Conservation (phyloP, 345 rosid genomes). For the Gossypium anomalum region DNA sequence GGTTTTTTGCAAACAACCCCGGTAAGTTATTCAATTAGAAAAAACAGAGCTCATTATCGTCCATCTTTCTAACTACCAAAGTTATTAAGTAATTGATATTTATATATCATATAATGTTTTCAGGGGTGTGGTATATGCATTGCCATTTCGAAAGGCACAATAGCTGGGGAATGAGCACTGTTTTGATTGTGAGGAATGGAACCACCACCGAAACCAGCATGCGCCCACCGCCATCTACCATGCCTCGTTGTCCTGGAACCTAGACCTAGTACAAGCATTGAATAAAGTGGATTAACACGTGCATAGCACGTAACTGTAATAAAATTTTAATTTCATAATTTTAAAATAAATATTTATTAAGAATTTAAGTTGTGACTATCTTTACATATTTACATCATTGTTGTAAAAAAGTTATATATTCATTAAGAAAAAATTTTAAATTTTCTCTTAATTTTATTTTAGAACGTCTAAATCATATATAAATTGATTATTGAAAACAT, state of each 20-base stretch:
- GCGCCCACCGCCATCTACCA: background rate
- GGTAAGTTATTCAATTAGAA: slow-evolving; percentile 5
- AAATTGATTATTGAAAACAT: too few species aligned
- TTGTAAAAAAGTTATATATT: too few species aligned
- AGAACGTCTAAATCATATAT: too few species aligned
- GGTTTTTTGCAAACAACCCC: slow-evolving; percentile 26
- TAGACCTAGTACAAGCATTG: too few species aligned
- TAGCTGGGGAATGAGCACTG: slow-evolving; percentile 33
- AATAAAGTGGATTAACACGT: too few species aligned
- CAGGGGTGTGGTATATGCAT: slow-evolving; percentile 35
- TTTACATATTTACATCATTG: too few species aligned
- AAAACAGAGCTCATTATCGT: background rate
- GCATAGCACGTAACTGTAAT: too few species aligned
- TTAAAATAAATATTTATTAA: too few species aligned
- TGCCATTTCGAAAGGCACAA: slow-evolving; percentile 29
- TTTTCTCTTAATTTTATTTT: too few species aligned
- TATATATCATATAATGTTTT: background rate
- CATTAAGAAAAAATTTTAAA: too few species aligned
- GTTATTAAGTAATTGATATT: background rate
- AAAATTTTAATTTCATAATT: too few species aligned
- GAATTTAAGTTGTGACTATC: too few species aligned
- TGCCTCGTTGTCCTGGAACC: slow-evolving; percentile 9
- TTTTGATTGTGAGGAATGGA: slow-evolving; percentile 30
- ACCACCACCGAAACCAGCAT: background rate
- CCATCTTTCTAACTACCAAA: background rate